Evolutionary conservation across 2,329 filamentous ascomycete genomes (phyloP), one percentile per base, ranked within the genome.

Genomic region (Talaromyces funiculosus): DNA sequence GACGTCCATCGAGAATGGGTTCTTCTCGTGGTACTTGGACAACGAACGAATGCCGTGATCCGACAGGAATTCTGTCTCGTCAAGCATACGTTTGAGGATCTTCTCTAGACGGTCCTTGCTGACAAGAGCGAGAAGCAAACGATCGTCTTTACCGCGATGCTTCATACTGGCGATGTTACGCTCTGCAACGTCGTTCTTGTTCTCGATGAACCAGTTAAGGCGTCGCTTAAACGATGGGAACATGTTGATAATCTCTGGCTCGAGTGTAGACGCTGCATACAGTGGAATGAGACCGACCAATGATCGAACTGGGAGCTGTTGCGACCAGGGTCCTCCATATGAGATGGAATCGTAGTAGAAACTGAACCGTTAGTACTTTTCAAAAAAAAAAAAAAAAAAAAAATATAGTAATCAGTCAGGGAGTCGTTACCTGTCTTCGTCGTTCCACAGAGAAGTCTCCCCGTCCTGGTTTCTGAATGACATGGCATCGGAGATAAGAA

Each of bases 261-360:
- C 94, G 10, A 97, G 81, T 0, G 94, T 97, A 63, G 95, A 80
- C 2, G 92, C 95, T 6, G 92, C 92, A 71, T 95, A 97, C 10
- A 97, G 84, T 1, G 93, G 93, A 65, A 97, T 97, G 61, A 97
- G 80, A 10, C 94, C 93, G 57, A 97, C 93, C 7, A 97, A 84
- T 16, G 93, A 97, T 61, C 92, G 84, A 57, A 97, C 90, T 1
- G 91, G 92, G 70, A 97, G 84, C 75, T 97, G 92, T 70, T 97
- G 90, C 57, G 90, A 90, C 87, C 88, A 96, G 7, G 92, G 92
- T 8, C 92, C 92, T 54, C 93, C 93, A 86, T 91, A 97, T 1
- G 92, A 95, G 65, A 97, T 97, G 26, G 93, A 93, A 77, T 97
- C 93, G 72, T 97, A 97, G 82, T 97, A 97, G 81, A 97, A 97